Evolutionary conservation across 2,329 filamentous ascomycete genomes (phyloP).

Genomic region (Chrysosphaeria jannelii): DNA sequence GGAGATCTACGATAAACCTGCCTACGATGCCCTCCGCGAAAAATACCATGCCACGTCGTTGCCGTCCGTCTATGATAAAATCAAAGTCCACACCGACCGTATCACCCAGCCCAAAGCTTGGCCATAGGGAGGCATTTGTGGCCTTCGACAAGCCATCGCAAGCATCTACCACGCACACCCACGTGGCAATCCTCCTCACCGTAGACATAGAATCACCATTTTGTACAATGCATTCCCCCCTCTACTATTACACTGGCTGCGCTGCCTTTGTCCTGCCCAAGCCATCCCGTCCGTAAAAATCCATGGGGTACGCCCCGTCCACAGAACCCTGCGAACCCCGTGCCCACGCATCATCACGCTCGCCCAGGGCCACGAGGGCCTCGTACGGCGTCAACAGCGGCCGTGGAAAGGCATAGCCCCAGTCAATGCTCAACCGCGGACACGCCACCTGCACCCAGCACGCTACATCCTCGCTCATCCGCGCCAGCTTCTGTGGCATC

Average conservation of each 20-base stretch:
- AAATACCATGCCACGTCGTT: conserved; percentile 32
- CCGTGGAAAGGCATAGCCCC: conserved; percentile 83
- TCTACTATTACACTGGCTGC: background rate
- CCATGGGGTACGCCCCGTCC: conserved; percentile 70
- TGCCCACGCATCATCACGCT: conserved; percentile 36
- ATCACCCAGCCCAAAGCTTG: no score
- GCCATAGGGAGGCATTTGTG: no score
- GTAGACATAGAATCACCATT: no score
- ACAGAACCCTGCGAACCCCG: conserved; percentile 18
- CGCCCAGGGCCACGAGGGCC: conserved; percentile 65
- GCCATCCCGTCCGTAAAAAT: conserved; percentile 85
- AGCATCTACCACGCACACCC: no score
- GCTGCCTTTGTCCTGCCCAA: conserved; percentile 43
- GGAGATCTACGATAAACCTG: conserved; percentile 22
- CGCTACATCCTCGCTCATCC: conserved; percentile 67
- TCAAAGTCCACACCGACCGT: conserved; percentile 10
- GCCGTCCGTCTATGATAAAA: conserved; percentile 42
- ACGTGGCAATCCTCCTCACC: no score
- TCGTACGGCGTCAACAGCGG: conserved; percentile 86
- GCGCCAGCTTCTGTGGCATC: conserved; percentile 76
- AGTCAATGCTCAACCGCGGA: conserved; percentile 89
- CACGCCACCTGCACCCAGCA: conserved; percentile 98
- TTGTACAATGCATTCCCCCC: background rate
- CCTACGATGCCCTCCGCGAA: conserved; percentile 26
- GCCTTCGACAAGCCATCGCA: no score